Percentiles rank a stretch among this genome's conserved stretches.
These are phyloP conservation scores for Phytophthora cactorum DNA, from an alignment of 352 stramenopile genomes.

Conservation along the genomic window DNA sequence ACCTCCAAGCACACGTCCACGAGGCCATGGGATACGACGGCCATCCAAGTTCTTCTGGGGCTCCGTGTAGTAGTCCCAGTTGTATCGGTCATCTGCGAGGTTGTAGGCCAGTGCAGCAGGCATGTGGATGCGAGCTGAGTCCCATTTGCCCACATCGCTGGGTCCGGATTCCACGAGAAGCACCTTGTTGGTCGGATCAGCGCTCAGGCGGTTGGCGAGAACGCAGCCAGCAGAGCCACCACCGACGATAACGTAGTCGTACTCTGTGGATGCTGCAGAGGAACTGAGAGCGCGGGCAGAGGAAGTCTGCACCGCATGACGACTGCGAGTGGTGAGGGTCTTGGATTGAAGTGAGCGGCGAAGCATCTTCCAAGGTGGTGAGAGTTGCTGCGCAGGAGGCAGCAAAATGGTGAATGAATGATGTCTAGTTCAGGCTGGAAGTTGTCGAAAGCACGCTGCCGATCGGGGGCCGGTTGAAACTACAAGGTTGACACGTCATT, in stretches of 20 bases:
- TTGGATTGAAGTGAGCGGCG: constrained; percentile 11
- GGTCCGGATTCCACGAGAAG: constrained; percentile 90
- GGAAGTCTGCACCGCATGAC: constrained; percentile 1
- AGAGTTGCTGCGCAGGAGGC: background rate
- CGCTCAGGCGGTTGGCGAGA: constrained; percentile 86
- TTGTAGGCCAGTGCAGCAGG: constrained; percentile 81
- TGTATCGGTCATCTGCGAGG: constrained; percentile 81
- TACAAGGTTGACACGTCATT: constrained; percentile 12
- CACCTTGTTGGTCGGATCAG: constrained; percentile 79
- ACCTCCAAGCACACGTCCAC: constrained; percentile 83
- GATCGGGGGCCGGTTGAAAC: background rate
- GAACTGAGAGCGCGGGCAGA: constrained; percentile 33
- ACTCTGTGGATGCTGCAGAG: constrained; percentile 37
- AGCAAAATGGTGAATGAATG: constrained; percentile 16
- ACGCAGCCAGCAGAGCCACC: constrained; percentile 91
- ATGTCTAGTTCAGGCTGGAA: background rate
- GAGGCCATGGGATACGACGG: constrained; percentile 74
- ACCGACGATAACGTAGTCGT: constrained; percentile 93
- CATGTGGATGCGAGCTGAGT: constrained; percentile 89
- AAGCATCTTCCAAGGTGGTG: constrained; percentile 12
- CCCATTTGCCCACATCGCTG: constrained; percentile 70
- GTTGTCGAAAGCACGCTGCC: background rate
- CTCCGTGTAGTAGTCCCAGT: constrained; percentile 85
- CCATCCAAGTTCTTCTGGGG: constrained; percentile 79
- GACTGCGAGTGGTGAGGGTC: background rate